Conservation (phyloP, 768 basidiomycete genomes). For the Porphyrellus cyaneotinctus region DNA sequence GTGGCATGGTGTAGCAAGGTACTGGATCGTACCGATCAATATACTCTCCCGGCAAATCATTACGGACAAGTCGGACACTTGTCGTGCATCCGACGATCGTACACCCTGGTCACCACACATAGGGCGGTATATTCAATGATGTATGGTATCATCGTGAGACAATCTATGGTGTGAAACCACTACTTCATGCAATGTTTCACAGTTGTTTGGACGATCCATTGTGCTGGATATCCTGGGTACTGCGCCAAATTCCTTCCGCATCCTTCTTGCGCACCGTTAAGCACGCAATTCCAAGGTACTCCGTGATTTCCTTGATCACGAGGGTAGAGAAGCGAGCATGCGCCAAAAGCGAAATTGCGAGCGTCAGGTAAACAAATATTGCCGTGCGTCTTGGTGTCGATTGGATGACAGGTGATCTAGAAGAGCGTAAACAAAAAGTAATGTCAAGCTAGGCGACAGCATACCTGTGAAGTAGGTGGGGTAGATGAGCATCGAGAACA, state of each 20-base stretch:
- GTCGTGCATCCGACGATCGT: too few relatives aligned
- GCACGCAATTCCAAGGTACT: constrained; percentile 91
- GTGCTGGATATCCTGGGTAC: constrained; percentile 27
- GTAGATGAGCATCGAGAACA: constrained; percentile 80
- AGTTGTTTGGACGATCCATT: constrained; percentile 22
- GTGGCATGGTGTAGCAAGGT: too few relatives aligned
- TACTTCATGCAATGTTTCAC: constrained; percentile 7
- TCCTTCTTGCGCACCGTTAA: constrained; percentile 90
- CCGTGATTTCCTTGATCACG: constrained; percentile 86
- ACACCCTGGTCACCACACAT: too few relatives aligned
- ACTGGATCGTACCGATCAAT: too few relatives aligned
- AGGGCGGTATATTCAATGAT: background rate
- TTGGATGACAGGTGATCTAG: constrained; percentile 73
- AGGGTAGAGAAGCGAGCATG: constrained; percentile 76
- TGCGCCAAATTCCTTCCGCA: constrained; percentile 56
- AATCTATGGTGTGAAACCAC: background rate
- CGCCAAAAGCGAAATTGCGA: constrained; percentile 60
- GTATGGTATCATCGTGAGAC: background rate
- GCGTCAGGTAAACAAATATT: constrained; percentile 69
- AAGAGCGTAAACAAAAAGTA: background rate
- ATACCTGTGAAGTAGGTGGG: constrained; percentile 61
- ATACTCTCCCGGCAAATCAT: too few relatives aligned
- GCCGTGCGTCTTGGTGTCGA: constrained; percentile 55
- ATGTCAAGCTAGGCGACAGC: constrained; percentile 20
- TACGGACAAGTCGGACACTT: too few relatives aligned